These are phyloP conservation scores for Talaromyces proteolyticus DNA, from an alignment of 495 filamentous ascomycete genomes.

Conservation along the genomic window DNA sequence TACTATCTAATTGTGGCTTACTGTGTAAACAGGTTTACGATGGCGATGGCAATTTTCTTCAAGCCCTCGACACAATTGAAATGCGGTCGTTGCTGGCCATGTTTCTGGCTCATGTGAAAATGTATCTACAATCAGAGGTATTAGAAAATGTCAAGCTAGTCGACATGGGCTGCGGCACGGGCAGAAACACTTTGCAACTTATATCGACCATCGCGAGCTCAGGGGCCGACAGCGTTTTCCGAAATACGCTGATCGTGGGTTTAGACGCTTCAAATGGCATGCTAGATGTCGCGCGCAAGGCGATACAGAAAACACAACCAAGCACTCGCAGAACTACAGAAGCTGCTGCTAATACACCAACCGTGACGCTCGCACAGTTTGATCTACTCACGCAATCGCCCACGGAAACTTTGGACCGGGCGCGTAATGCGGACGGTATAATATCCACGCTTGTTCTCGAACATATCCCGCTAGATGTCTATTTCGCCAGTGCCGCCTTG, in stretches of 20 bases:
- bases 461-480: constrained; percentile 52
- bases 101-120: constrained; percentile 35
- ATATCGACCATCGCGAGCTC: constrained; percentile 16
- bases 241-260: constrained; percentile 28
- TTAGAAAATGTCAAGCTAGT: constrained; percentile 27
- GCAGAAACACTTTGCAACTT: constrained; percentile 59
- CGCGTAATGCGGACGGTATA: constrained; percentile 32
- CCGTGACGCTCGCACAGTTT: constrained; percentile 13
- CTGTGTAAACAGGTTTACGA: constrained; percentile 51
- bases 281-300: constrained; percentile 48
- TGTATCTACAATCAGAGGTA: background rate
- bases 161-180: constrained; percentile 66
- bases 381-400: constrained; percentile 27
- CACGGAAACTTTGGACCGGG: background rate
- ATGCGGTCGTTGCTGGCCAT: constrained; percentile 47
- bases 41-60: constrained; percentile 68
- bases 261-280: constrained; percentile 47
- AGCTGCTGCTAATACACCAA: too few relatives aligned
- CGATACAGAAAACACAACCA: constrained; percentile 7
- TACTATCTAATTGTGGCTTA: too few relatives aligned
- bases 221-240: background rate
- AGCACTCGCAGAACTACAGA: too few relatives aligned
- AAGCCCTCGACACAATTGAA: constrained; percentile 59
- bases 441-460: constrained; percentile 67
- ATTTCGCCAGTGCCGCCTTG: constrained; percentile 46